Base-by-base conservation (phyloP, 129 eudicot genomes). In the Rutidosis leptorrhynchoides region DNA sequence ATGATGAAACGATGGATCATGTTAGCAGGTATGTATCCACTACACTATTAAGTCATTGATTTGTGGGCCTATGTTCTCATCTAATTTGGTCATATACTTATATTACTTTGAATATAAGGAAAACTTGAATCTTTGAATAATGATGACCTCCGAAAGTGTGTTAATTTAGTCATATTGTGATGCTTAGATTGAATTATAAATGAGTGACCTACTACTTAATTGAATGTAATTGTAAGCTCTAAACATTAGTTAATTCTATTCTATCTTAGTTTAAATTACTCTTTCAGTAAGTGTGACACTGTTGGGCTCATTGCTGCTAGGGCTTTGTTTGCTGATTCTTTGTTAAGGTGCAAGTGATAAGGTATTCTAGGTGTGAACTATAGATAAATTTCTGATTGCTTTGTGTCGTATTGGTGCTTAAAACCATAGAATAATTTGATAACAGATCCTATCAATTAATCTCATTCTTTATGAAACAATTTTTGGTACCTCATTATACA, bases 21-120 rank as follows among this genome's bases (percentile, higher is more conserved):
- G 83, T 83, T 74, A 82, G 80, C 87, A 85, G 98, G 98, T 93
- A 84, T 75, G 74, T 68, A 30, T 15, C n/a, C 65, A 42, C 64
- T 37, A 53, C 55, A 35, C 28, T 40, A 40, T 11, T 63, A 55
- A 3, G 17, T 54, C 35, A 28, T 27, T 55, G 65, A 26, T 65
- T 27, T 20, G 32, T 40, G 32, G 40, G 21, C 71, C 64, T 73
- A 46, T 63, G 37, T 58, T 58, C 22, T 16, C 62, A 62, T 62
- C 30, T 35, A 15, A 14, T 12, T 64, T 25, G 45, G 23, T 54
- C 45, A n/a, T n/a, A n/a, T 11, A 17, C 28, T 29, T 3, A 19
- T 23, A 24, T 29, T n/a, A 23, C 61, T 27, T 28, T 7, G 16
- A 62, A 32, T 14, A 1, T 21, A 14, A 29, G 68, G 25, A 24